Evolutionary conservation across 371 early-diverging fungal species (phyloP).

Genomic region (Funneliformis caledonium): DNA sequence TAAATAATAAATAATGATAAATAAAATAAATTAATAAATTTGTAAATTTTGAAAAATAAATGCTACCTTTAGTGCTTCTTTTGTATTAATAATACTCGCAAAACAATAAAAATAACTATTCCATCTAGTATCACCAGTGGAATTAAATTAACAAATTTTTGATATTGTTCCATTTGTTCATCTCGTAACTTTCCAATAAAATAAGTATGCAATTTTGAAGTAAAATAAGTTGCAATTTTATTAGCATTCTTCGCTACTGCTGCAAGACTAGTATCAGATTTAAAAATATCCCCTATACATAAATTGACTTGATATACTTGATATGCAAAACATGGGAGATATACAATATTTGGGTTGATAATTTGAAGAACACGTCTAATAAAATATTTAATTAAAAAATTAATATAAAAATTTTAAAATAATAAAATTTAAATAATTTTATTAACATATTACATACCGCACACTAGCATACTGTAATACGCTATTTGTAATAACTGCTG

Average conservation of each 20-base stretch:
- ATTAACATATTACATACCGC: not conserved
- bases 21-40: not conserved
- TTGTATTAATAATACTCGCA: not conserved
- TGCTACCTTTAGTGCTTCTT: not conserved
- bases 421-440: not conserved
- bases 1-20: not conserved
- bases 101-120: not conserved
- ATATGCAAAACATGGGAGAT: not conserved
- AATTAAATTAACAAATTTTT: conserved; percentile 1
- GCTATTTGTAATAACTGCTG: not conserved
- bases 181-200: not conserved
- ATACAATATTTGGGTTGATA: not conserved
- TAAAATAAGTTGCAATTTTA: conserved; percentile 7
- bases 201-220: not conserved
- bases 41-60: not conserved
- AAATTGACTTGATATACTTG: not conserved
- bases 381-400: not conserved
- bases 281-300: conserved; percentile 1
- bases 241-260: not conserved
- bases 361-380: not conserved
- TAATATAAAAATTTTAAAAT: not conserved
- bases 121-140: not conserved
- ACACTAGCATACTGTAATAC: not conserved
- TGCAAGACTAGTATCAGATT: not conserved
- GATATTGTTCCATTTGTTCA: not conserved